Evolutionary conservation across 176 grass and related monocot species (phyloP), one percentile per base, ranked within the genome.

Genomic region (Cenchrus americanus): DNA sequence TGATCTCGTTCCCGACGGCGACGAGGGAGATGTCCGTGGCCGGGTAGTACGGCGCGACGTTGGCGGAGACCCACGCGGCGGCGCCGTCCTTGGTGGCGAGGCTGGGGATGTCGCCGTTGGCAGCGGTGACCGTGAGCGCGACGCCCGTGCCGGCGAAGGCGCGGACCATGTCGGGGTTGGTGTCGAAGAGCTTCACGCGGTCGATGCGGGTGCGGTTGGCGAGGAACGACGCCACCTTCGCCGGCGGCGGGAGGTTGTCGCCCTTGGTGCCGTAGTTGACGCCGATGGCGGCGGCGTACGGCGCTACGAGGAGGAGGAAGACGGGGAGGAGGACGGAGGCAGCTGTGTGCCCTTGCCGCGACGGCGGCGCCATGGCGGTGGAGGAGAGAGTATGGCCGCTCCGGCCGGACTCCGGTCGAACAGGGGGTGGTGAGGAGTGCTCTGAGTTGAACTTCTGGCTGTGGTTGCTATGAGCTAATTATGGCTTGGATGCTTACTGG

Each of bases 111-210:
- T 93, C 90, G 8, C 88, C 90, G 53, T 94, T 98, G 71, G 84
- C 83, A 7, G 93, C 89, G 17, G 92, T 94, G 53, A 98, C 94
- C 43, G 84, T 82, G 5, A 98, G 63, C 21, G 87, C 46, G 86
- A 94, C 88, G 26, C 87, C 88, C 14, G 90, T 98, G 88, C 85
- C 87, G 10, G 92, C 86, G 62, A 98, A 98, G 14, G 90, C 95
- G 26, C 81, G 86, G 13, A 97, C 77, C 26, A 94, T 82, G 55
- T 97, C 92, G 12, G 90, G 75, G 75, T 88, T 94, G 6, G 84
- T 70, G 75, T 97, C 95, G 76, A 97, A 97, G 5, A 97, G 83
- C 92, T 97, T 97, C 61, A 94, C 90, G 10, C 90, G 92, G 90
- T 97, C 82, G 60, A 97, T 88, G 82, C 34, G 62, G 24, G 95